Evolutionary conservation across 257 asterid genomes (phyloP).

Genomic region (Nicotiana paniculata): DNA sequence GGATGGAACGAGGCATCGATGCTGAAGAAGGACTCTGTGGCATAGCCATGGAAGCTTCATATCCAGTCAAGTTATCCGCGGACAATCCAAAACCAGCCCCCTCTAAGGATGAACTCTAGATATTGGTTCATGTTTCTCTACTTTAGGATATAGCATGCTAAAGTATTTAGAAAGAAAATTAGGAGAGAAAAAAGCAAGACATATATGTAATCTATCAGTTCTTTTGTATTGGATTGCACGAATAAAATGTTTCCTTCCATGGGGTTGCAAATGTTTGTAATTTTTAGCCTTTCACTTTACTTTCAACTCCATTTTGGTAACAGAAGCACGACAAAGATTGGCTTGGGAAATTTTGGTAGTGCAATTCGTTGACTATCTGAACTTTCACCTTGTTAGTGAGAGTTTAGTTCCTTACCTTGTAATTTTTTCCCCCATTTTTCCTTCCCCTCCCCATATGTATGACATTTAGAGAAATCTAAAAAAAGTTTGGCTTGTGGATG

Average conservation of each 20-base stretch:
- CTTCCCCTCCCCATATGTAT: too few relatives aligned
- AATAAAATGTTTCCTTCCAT: slow-evolving; percentile 12
- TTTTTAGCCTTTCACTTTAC: not conserved
- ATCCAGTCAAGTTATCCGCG: slow-evolving; percentile 53
- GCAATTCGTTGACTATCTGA: too few relatives aligned
- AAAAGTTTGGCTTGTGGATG: not conserved
- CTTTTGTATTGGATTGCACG: slow-evolving; percentile 14
- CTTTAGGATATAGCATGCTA: not conserved
- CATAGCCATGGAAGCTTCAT: slow-evolving; percentile 66
- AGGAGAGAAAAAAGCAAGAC: not conserved
- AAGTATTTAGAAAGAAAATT: not conserved
- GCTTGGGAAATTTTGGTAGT: not conserved
- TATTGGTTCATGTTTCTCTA: not conserved
- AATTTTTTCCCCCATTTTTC: too few relatives aligned
- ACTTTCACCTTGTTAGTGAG: too few relatives aligned
- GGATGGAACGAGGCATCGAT: slow-evolving; percentile 43
- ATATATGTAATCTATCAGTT: not conserved
- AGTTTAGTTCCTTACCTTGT: too few relatives aligned
- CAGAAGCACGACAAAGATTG: not conserved
- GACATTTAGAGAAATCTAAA: too few relatives aligned
- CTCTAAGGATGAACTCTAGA: slow-evolving; percentile 56
- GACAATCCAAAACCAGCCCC: slow-evolving; percentile 40
- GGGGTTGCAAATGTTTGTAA: not conserved
- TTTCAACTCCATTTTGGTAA: not conserved
- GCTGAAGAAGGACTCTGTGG: slow-evolving; percentile 62